These are phyloP conservation scores for Ottelia alismoides DNA, from an alignment of 106 monocot genomes.

Conservation along the genomic window DNA sequence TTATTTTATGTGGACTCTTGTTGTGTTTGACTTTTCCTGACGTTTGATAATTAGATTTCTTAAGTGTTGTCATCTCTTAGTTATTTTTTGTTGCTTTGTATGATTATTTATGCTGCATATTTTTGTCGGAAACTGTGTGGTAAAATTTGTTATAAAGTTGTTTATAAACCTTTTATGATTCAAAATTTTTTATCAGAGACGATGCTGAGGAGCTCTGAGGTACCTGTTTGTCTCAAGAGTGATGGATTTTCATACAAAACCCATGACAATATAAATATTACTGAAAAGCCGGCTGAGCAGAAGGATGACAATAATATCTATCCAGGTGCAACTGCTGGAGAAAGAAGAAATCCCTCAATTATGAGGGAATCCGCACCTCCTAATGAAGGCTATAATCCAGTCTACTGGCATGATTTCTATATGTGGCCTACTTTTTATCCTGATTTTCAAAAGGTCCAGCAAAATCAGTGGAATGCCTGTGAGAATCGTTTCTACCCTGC, in stretches of 20 bases:
- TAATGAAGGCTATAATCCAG: slow-evolving; percentile 27
- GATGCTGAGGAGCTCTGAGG: slow-evolving; percentile 46
- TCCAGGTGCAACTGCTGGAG: slow-evolving; percentile 7
- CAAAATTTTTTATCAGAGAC: no score
- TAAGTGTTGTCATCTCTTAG: no score
- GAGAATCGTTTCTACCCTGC: slow-evolving; percentile 36
- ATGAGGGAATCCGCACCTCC: slow-evolving; percentile 25
- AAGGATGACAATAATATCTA: slow-evolving; percentile 20
- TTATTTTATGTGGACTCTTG: no score
- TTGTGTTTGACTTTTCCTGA: no score
- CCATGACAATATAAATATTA: slow-evolving; percentile 24
- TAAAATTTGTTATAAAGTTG: no score
- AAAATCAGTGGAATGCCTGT: slow-evolving; percentile 18
- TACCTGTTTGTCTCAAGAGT: slow-evolving; percentile 42
- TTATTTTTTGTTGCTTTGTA: background rate
- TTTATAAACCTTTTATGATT: no score
- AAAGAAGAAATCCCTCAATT: slow-evolving; percentile 12
- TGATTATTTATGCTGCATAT: slow-evolving; percentile 1
- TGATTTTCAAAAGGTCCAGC: slow-evolving; percentile 33
- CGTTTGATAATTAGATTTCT: no score
- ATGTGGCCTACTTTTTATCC: slow-evolving; percentile 28
- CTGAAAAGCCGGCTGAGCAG: slow-evolving; percentile 29
- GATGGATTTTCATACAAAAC: slow-evolving; percentile 20
- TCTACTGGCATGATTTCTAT: slow-evolving; percentile 32
- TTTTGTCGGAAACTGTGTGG: no score